Conservation (phyloP, 164 flowering plant species). For the Saururus chinensis region DNA sequence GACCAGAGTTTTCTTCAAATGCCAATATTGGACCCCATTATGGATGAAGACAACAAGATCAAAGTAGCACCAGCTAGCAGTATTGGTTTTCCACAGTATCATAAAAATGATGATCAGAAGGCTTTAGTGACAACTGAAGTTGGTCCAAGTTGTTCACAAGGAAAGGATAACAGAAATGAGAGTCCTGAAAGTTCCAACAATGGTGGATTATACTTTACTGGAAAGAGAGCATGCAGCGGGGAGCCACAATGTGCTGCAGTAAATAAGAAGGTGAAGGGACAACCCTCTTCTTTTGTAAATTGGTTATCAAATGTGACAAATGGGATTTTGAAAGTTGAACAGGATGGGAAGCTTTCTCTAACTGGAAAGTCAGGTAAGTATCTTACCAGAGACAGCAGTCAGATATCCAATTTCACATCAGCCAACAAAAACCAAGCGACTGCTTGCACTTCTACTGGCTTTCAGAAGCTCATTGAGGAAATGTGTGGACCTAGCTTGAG, state of each 20-base stretch:
- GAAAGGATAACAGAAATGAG: constrained; percentile 51
- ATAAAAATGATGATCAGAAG: constrained; percentile 38
- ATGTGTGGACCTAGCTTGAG: constrained; percentile 29
- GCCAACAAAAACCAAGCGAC: constrained; percentile 14
- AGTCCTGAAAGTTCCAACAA: constrained; percentile 76
- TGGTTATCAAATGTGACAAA: constrained; percentile 82
- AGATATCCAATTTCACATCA: constrained; percentile 14
- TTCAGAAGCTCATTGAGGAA: constrained; percentile 48
- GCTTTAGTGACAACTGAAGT: constrained; percentile 33
- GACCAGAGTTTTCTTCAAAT: background rate
- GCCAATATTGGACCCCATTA: background rate
- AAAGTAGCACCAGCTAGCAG: background rate
- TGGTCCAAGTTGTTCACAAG: background rate
- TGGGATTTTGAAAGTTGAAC: constrained; percentile 19
- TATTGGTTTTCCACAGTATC: background rate
- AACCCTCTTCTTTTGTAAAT: constrained; percentile 64
- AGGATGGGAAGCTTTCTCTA: background rate
- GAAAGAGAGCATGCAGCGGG: constrained; percentile 33
- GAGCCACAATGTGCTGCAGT: constrained; percentile 26
- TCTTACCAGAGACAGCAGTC: constrained; percentile 11
- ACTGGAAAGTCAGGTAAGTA: background rate
- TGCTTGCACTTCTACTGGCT: constrained; percentile 30
- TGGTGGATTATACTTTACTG: constrained; percentile 27
- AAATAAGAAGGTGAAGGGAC: constrained; percentile 37
- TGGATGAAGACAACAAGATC: background rate